Base-by-base conservation (phyloP, 805 yeast genomes). In the Debaryomyces castellii region DNA sequence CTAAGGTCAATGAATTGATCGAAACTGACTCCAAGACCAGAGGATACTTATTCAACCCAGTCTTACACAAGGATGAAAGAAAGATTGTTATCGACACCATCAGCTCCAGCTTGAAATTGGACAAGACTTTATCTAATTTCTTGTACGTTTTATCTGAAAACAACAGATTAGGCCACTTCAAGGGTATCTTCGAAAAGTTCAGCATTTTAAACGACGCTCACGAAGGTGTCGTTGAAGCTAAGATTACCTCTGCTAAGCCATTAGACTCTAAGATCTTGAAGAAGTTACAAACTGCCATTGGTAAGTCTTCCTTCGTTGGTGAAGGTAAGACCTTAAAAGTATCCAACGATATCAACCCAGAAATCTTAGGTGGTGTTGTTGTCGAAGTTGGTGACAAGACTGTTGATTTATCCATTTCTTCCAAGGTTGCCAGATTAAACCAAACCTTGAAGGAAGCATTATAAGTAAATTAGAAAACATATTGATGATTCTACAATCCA, bases 371-470 rank as follows among this genome's bases (percentile, higher is more conserved):
- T 65, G 99, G 99, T 62, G 81, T 94, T 68, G 76, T 94, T 58
- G 96, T 94, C 50, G 96, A 91, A 74, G 89, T 94, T 60, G 97
- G 92, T 64, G 99, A 92, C 77, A 89, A 86, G 73, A 91, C 98
- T 52, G 96, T 90, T 60, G 99, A 94, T 74, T 80, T 92, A 69
- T 85, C 96, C 49, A 82, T 94, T 57, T 78, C 91, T 49, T 71
- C 87, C 64, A 90, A 86, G 80, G 82, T 94, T 66, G 77, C 87
- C 68, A 89, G 82, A 76, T 84, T 91, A 73, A 94, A 94, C 87
- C 82, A 87, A 71, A 82, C 86, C 58, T 82, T 94, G 68, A 76
- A 80, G 59, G 97, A 92, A 78, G 77, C 96, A 53, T 80, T 91
- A 72, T 92, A 85, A 76, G 60, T 42, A 39, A 22, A n/a, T 23